These are phyloP conservation scores for Yarrowia sp. DNA, from an alignment of 805 yeast genomes.

Conservation along the genomic window DNA sequence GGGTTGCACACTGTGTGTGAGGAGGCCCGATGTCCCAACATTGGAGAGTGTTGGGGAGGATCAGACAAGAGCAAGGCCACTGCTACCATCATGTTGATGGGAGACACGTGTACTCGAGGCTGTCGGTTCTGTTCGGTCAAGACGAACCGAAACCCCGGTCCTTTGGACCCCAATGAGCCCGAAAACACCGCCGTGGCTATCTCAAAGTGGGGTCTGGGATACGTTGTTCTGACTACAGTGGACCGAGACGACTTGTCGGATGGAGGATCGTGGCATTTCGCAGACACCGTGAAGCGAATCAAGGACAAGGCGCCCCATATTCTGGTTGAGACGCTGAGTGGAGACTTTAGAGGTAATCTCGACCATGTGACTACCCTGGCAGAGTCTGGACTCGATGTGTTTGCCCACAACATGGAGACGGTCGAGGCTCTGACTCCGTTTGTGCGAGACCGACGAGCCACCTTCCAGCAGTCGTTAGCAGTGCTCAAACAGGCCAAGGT, in stretches of 20 bases:
- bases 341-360: conserved; percentile 92
- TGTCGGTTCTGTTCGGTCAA: conserved; percentile 97
- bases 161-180: conserved; percentile 95
- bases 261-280: conserved; percentile 90
- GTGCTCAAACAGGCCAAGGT: conserved; percentile 81
- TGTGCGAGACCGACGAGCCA: conserved; percentile 95
- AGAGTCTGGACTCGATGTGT: conserved; percentile 84
- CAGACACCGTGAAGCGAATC: conserved; percentile 80
- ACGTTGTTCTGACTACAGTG: conserved; percentile 94
- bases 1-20: conserved; percentile 95
- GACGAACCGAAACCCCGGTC: conserved; percentile 80
- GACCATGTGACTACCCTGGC: conserved; percentile 79
- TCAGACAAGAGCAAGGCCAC: conserved; percentile 85
- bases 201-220: conserved; percentile 96
- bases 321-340: conserved; percentile 88
- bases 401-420: conserved; percentile 95
- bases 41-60: conserved; percentile 99
- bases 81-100: conserved; percentile 96
- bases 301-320: conserved; percentile 87
- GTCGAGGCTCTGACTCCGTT: conserved; percentile 93
- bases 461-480: conserved; percentile 80
- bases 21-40: conserved; percentile 99
- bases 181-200: conserved; percentile 97
- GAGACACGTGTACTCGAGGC: conserved; percentile 99
- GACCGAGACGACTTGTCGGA: conserved; percentile 93